These are phyloP conservation scores for Vaccinium corymbosum DNA, from an alignment of 148 eudicot species.

Conservation along the genomic window DNA sequence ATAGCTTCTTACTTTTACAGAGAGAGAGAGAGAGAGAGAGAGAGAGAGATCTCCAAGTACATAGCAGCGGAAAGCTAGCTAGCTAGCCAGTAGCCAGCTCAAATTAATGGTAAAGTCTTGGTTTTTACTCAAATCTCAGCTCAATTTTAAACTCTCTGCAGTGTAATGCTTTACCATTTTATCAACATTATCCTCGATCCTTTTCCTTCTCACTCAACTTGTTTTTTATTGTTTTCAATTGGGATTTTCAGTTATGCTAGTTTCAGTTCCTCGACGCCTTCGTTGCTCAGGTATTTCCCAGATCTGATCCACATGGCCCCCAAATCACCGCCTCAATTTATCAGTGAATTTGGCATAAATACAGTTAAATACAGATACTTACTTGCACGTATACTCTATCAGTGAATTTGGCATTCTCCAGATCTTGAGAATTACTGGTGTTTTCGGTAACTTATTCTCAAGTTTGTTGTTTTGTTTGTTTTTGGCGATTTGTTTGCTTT, in stretches of 20 bases:
- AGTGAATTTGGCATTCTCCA: neutral
- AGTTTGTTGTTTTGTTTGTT: neutral
- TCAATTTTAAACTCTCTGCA: neutral
- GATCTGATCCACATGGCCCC: slow-evolving; percentile 35
- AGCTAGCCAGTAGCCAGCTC: neutral
- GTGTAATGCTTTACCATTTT: neutral
- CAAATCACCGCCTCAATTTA: neutral
- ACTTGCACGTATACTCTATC: no score
- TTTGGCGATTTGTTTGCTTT: neutral
- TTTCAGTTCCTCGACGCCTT: slow-evolving; percentile 6
- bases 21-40: neutral
- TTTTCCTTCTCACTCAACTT: neutral
- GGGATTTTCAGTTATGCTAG: slow-evolving; percentile 18
- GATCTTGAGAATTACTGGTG: neutral
- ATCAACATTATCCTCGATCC: neutral
- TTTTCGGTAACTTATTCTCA: neutral
- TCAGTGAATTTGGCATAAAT: neutral
- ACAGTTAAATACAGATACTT: no score
- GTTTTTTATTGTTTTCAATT: neutral
- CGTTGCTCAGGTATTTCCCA: slow-evolving; percentile 25
- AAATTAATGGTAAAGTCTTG: neutral
- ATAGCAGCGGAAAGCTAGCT: neutral
- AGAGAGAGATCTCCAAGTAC: neutral
- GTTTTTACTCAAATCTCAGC: slow-evolving; percentile 2
- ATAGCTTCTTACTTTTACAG: neutral